Base-by-base conservation (phyloP, 208 protist species). In the Leishmania lainsoni region DNA sequence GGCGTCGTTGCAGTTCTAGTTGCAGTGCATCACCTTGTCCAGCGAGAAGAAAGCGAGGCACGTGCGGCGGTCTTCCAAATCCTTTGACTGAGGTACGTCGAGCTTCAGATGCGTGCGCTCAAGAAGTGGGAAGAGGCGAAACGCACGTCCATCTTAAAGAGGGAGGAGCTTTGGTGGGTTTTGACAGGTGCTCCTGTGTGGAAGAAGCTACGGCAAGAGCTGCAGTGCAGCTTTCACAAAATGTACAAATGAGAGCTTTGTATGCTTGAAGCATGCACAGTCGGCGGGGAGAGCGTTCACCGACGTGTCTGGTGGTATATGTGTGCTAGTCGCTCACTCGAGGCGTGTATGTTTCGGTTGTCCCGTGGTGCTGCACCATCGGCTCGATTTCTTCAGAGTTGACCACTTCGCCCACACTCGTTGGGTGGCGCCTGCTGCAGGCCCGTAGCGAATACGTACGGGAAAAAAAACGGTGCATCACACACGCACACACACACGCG, bases 151-250 rank as follows among this genome's bases (percentile, higher is more conserved):
- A 86, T 91, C 22, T 35, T 91, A 42, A 86, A 80, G 70, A 87
- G 90, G 49, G 83, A 87, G 79, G 81, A 90, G 45, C 65, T 87
- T 65, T 89, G 87, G 87, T 83, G 79, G 29, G 65, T 89, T 8
- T 71, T 75, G 39, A 81, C 82, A 22, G 84, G 81, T 8, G 54
- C 79, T 26, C 81, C 82, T 8, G 78, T 59, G 8, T 84, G 75
- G 52, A 74, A 83, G 56, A 59, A 51, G 22, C 76, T 82, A 26
- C 76, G 58, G 73, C 72, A 87, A 8, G 48, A 45, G n/a, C n/a
- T 89, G 59, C 65, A 70, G 51, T 49, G 42, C 42, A 45, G 14
- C 52, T 65, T 35, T 48, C 26, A 22, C 12, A 6, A 77, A 51
- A 17, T 20, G n/a, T 5, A 35, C 5, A n/a, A 32, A 29, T 65